phyloP scores from a whole-genome alignment of 2,329 filamentous ascomycete species.

The Pestalotiopsis sp. region DNA sequence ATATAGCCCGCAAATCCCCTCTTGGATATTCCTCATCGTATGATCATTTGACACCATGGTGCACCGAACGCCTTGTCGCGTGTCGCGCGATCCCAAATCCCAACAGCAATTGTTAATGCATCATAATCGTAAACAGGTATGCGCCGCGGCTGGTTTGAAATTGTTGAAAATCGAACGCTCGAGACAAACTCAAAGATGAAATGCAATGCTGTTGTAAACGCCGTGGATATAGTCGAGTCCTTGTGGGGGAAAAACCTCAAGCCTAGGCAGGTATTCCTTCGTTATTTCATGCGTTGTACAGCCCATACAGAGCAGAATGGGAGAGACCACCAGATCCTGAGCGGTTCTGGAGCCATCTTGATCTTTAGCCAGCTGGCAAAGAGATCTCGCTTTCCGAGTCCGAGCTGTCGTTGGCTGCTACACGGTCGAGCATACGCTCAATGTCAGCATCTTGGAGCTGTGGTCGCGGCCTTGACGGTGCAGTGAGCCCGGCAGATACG shows the following conservation, averaged over 20 bases:
- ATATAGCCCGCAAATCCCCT: conserved; percentile 3
- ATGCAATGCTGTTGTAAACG: neutral
- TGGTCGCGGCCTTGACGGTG: conserved; percentile 40
- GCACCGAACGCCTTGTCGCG: conserved; percentile 5
- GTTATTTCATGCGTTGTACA: neutral
- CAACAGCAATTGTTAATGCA: conserved; percentile 22
- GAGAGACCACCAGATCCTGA: neutral
- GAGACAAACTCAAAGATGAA: neutral
- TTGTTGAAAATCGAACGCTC: neutral
- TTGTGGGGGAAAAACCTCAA: neutral
- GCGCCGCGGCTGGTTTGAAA: neutral
- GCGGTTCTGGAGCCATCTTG: neutral
- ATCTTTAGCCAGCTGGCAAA: conserved; percentile 40
- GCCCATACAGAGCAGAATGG: neutral
- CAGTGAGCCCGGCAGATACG: conserved; percentile 51
- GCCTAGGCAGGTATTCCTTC: neutral
- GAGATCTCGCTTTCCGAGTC: conserved; percentile 63
- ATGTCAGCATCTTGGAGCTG: conserved; percentile 58
- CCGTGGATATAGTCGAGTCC: neutral
- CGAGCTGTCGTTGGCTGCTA: conserved; percentile 53
- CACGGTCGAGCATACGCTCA: conserved; percentile 60
- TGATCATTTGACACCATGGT: neutral
- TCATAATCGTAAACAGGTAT: conserved; percentile 15
- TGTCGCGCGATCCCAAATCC: conserved; percentile 9
- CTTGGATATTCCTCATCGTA: neutral